Evolutionary conservation across 2,329 filamentous ascomycete species (phyloP), one percentile per base, ranked within the genome.

Genomic region (Elsinoe fawcettii): DNA sequence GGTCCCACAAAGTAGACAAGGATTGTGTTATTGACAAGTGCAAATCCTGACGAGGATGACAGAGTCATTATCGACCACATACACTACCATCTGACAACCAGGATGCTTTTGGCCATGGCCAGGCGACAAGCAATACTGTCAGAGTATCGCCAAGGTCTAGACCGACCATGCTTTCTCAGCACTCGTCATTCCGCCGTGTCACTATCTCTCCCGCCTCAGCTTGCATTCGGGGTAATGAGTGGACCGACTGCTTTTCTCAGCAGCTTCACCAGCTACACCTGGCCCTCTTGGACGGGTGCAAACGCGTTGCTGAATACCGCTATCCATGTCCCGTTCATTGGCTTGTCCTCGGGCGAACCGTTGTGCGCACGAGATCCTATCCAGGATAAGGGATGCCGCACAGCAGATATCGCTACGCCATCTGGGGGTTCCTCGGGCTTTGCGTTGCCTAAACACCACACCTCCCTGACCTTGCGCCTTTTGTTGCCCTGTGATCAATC

Each of bases 151-250:
- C 25, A 34, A 34, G 46, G 23, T 51, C 46, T 51, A 51, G 46
- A 51, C 46, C 25, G 30, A 14, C 46, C 46, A 20, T 20, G 46
- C 46, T 51, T 51, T 32, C 46, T 51, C 46, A 51, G 46, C 46
- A 18, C 27, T 51, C 46, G 46, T 51, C 46, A 51, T 34, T 20
- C 4, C 12, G 7, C 27, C 46, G 6, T 20, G 34, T 14, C 34
- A 37, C 34, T 4, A 3, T 37, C 6, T 37, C 34, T 37, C 6
- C 34, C 3, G 9, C 4, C 5, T 37, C 14, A 3, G 5, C 9
- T n/a, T 14, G 6, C 9, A 5, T 14, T 37, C 34, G 34, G 34
- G 14, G 34, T 12, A 37, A 37, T 37, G 5, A 37, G 34, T 37
- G 14, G 9, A 12, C 34, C 34, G 34, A 37, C 9, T 12, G 4